A percentile compares a stretch with the other conserved stretches of the same genome.
phyloP scores from a whole-genome alignment of 164 flowering plant species.

The Akebia trifoliata region DNA sequence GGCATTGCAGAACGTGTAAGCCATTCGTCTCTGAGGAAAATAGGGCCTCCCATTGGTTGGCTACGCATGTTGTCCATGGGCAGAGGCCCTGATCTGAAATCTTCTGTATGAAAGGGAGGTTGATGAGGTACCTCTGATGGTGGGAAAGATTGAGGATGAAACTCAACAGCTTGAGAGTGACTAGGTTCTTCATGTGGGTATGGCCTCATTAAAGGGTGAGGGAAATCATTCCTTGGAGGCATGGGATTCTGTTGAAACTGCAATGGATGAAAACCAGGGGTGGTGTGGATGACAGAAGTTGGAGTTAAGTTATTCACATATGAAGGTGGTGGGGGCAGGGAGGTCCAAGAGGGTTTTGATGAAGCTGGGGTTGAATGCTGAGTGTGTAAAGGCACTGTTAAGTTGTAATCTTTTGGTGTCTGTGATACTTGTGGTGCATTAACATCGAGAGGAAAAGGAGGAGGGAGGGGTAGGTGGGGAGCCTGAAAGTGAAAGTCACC shows the following conservation, averaged over 20 bases:
- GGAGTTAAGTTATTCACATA: conserved; percentile 16
- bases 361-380: conserved; percentile 27
- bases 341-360: conserved; percentile 30
- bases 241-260: conserved; percentile 39
- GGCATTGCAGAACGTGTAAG: conserved; percentile 8
- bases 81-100: conserved; percentile 13
- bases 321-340: conserved; percentile 31
- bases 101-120: conserved; percentile 18
- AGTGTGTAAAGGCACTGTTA: conserved; percentile 22
- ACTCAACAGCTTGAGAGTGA: conserved; percentile 29
- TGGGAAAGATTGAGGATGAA: conserved; percentile 26
- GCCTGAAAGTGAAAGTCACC: conserved; percentile 13
- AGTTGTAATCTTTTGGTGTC: conserved; percentile 16
- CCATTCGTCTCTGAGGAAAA: conserved; percentile 26
- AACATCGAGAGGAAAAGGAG: conserved; percentile 24
- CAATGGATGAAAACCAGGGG: conserved; percentile 17
- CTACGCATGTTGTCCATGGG: conserved; percentile 18
- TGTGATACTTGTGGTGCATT: conserved; percentile 25
- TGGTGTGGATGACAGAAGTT: conserved; percentile 15
- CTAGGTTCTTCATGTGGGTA: conserved; percentile 22
- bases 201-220: conserved; percentile 23
- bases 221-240: conserved; percentile 31
- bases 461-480: conserved; percentile 26
- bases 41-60: conserved; percentile 26
- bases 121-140: conserved; percentile 26